A percentile compares a stretch with the other conserved stretches of the same genome.
These are phyloP conservation scores for Cercospora sp. DNA, from an alignment of 2,329 filamentous ascomycete genomes.

Conservation along the genomic window DNA sequence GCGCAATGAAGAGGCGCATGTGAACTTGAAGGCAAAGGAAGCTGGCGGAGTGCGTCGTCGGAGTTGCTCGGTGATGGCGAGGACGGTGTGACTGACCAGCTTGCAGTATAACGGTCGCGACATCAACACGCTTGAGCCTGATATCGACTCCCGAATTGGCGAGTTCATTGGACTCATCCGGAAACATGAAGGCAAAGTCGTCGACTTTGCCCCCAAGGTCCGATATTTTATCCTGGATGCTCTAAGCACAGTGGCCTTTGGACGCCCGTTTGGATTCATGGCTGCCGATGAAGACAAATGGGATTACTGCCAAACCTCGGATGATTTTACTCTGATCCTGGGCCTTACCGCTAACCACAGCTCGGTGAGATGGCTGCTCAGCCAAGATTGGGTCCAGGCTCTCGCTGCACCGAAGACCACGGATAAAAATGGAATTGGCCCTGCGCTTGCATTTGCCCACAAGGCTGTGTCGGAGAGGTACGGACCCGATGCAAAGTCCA, in stretches of 20 bases:
- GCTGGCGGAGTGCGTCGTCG: slow-evolving; percentile 48
- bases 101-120: slow-evolving; percentile 57
- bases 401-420: slow-evolving; percentile 32
- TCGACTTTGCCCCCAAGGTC: slow-evolving; percentile 52
- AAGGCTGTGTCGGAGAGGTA: slow-evolving; percentile 33
- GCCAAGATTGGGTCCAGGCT: slow-evolving; percentile 26
- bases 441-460: slow-evolving; percentile 30
- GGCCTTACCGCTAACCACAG: slow-evolving; percentile 31
- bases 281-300: slow-evolving; percentile 49
- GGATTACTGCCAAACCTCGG: slow-evolving; percentile 31
- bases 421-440: slow-evolving; percentile 33
- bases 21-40: slow-evolving; percentile 51
- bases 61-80: slow-evolving; percentile 1
- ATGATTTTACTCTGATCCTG: slow-evolving; percentile 29
- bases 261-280: slow-evolving; percentile 55
- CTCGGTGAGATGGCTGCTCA: slow-evolving; percentile 29
- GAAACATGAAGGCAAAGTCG: slow-evolving; percentile 34
- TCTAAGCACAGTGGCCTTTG: slow-evolving; percentile 56
- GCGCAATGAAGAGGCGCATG: slow-evolving; percentile 52
- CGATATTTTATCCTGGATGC: slow-evolving; percentile 60
- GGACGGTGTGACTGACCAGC: slow-evolving; percentile 14
- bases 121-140: slow-evolving; percentile 52
- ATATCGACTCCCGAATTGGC: slow-evolving; percentile 51
- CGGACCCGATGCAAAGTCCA: slow-evolving; percentile 27
- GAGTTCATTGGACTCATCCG: slow-evolving; percentile 53